These are phyloP conservation scores for Tetracentron sinense DNA, from an alignment of 164 flowering plant genomes.

Conservation along the genomic window DNA sequence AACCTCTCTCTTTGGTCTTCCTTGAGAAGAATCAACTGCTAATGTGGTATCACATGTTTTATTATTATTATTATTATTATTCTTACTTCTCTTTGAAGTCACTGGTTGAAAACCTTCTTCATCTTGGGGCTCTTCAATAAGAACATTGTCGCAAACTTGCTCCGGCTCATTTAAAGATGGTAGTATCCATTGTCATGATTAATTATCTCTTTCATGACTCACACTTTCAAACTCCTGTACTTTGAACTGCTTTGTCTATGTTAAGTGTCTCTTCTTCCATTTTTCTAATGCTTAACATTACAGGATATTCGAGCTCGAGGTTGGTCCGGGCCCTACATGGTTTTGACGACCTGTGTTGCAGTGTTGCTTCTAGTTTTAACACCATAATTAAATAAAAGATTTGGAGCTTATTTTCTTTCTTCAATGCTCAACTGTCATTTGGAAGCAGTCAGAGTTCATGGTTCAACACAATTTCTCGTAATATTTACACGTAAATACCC, in stretches of 20 bases:
- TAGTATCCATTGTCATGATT: too few relatives aligned
- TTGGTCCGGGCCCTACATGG: conserved; percentile 22
- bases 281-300: neutral
- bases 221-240: neutral
- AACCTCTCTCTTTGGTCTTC: too few relatives aligned
- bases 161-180: too few relatives aligned
- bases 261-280: neutral
- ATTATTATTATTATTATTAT: too few relatives aligned
- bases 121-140: too few relatives aligned
- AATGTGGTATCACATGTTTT: too few relatives aligned
- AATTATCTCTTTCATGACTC: too few relatives aligned
- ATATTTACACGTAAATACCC: neutral
- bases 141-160: too few relatives aligned
- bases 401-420: neutral
- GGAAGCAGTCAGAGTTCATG: neutral
- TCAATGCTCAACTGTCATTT: neutral
- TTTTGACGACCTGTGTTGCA: conserved; percentile 20
- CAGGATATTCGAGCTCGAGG: conserved; percentile 33
- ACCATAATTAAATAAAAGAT: conserved; percentile 3
- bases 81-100: too few relatives aligned
- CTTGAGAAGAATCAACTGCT: too few relatives aligned
- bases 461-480: neutral
- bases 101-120: too few relatives aligned
- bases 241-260: too few relatives aligned
- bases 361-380: conserved; percentile 10